Conservation (phyloP, 805 yeast genomes). For the Saturnispora kantuleensis region DNA sequence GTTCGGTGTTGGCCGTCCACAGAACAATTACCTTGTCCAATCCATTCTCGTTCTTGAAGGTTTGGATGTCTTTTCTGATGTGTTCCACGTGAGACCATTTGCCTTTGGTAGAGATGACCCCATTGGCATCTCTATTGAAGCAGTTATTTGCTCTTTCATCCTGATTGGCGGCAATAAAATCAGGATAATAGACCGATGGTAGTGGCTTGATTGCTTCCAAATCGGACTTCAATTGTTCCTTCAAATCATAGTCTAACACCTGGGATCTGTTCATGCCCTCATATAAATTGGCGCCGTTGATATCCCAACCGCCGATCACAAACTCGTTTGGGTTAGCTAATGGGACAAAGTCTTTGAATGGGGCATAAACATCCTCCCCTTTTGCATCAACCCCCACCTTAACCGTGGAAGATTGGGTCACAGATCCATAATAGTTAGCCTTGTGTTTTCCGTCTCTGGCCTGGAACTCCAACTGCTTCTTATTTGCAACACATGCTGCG, state of each 20-base stretch:
- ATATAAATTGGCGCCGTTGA: slow-evolving; percentile 57
- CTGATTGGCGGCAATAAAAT: slow-evolving; percentile 93
- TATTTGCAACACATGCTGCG: slow-evolving; percentile 80
- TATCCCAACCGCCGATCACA: slow-evolving; percentile 93
- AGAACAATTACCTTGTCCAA: slow-evolving; percentile 83
- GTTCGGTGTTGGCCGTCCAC: slow-evolving; percentile 97
- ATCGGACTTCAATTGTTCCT: slow-evolving; percentile 57
- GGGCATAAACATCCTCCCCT: slow-evolving; percentile 85
- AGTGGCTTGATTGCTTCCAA: slow-evolving; percentile 58
- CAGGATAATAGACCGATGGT: slow-evolving; percentile 88
- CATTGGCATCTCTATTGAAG: slow-evolving; percentile 44
- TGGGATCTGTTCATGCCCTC: slow-evolving; percentile 77
- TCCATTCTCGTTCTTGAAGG: slow-evolving; percentile 59
- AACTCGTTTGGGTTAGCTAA: slow-evolving; percentile 85
- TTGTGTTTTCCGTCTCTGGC: slow-evolving; percentile 68
- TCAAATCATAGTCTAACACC: slow-evolving; percentile 80
- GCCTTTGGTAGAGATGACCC: slow-evolving; percentile 41
- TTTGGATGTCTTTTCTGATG: slow-evolving; percentile 73
- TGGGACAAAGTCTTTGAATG: slow-evolving; percentile 83
- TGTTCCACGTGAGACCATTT: slow-evolving; percentile 88
- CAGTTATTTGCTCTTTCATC: slow-evolving; percentile 85
- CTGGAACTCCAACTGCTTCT: slow-evolving; percentile 63
- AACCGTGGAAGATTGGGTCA: slow-evolving; percentile 84
- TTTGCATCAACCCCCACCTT: slow-evolving; percentile 76
- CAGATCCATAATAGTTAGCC: slow-evolving; percentile 85